Percentiles rank a stretch among this genome's conserved stretches.
Conservation (phyloP, 2,329 filamentous ascomycete species). For the Fusarium nelsonii region DNA sequence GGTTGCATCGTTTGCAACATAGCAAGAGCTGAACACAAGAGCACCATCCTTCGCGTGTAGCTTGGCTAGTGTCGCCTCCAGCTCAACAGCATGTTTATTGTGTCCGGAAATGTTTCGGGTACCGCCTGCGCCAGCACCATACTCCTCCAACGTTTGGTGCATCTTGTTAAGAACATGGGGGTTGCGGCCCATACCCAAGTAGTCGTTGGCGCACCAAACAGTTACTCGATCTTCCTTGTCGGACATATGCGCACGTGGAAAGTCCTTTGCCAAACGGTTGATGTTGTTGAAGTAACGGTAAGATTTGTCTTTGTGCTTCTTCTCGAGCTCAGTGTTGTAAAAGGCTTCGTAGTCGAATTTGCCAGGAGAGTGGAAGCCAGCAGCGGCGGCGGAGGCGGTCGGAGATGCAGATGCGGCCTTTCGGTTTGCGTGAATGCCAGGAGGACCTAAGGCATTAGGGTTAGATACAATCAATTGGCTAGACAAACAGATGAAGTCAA, state of each 20-base stretch:
- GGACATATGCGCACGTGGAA: slow-evolving; percentile 93
- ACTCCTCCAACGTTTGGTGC: slow-evolving; percentile 94
- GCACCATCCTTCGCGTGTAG: slow-evolving; percentile 93
- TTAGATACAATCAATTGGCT: slow-evolving; percentile 24
- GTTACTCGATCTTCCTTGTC: slow-evolving; percentile 87
- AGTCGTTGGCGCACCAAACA: slow-evolving; percentile 99
- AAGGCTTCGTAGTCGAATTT: slow-evolving; percentile 94
- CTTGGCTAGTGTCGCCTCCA: slow-evolving; percentile 86
- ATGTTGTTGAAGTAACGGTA: slow-evolving; percentile 99
- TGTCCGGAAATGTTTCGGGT: slow-evolving; percentile 98
- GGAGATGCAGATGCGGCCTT: slow-evolving; percentile 43
- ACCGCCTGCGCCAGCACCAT: slow-evolving; percentile 93
- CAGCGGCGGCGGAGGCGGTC: slow-evolving; percentile 41
- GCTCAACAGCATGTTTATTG: slow-evolving; percentile 89
- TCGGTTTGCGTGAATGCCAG: slow-evolving; percentile 38
- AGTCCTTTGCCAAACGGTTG: slow-evolving; percentile 96
- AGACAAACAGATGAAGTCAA: not conserved
- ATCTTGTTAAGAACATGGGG: slow-evolving; percentile 86
- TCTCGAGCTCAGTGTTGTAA: slow-evolving; percentile 89
- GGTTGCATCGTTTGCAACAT: slow-evolving; percentile 97
- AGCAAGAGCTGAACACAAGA: slow-evolving; percentile 96
- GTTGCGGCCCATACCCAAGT: slow-evolving; percentile 97
- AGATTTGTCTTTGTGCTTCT: slow-evolving; percentile 99
- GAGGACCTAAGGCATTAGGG: slow-evolving; percentile 38
- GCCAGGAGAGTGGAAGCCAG: slow-evolving; percentile 53